Conservation (phyloP, 1,284 basidiomycete genomes). For the Microbotryomycetes sp. region DNA sequence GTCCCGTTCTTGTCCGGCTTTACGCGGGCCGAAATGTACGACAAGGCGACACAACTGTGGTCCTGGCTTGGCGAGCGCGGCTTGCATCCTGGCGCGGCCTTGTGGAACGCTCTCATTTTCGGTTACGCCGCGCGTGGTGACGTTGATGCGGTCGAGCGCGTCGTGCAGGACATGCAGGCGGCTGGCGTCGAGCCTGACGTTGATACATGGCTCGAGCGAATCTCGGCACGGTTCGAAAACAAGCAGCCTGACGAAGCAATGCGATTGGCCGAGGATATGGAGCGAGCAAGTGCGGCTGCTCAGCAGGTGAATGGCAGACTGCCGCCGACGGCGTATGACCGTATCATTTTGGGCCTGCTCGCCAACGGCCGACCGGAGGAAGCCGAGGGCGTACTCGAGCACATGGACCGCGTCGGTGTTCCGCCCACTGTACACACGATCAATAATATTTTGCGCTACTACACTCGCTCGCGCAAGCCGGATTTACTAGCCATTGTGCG, state of each 20-base stretch:
- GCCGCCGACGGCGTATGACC: conserved; percentile 7
- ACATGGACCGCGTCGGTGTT: conserved; percentile 15
- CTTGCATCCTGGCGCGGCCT: conserved; percentile 16
- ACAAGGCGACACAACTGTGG: conserved; percentile 21
- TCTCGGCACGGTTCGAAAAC: conserved; percentile 16
- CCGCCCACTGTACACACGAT: conserved; percentile 8
- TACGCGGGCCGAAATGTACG: conserved; percentile 8
- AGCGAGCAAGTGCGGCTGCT: neutral
- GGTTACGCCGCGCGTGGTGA: conserved; percentile 24
- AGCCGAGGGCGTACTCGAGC: conserved; percentile 12
- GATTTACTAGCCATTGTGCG: conserved; percentile 16
- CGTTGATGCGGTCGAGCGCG: conserved; percentile 13
- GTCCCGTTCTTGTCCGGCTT: conserved; percentile 24
- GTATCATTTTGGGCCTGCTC: conserved; percentile 15
- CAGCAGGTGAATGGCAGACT: neutral
- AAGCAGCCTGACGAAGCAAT: conserved; percentile 19
- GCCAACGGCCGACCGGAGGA: conserved; percentile 7
- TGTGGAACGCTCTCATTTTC: conserved; percentile 20
- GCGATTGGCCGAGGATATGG: conserved; percentile 6
- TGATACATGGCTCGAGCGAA: conserved; percentile 17
- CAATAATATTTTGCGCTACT: conserved; percentile 19
- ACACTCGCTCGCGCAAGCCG: conserved; percentile 11
- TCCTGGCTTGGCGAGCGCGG: conserved; percentile 14
- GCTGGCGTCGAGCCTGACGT: conserved; percentile 14
- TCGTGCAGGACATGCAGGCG: conserved; percentile 8